These are phyloP conservation scores for Tardiomyces depauwii DNA, from an alignment of 1,139 yeast species.

Conservation along the genomic window DNA sequence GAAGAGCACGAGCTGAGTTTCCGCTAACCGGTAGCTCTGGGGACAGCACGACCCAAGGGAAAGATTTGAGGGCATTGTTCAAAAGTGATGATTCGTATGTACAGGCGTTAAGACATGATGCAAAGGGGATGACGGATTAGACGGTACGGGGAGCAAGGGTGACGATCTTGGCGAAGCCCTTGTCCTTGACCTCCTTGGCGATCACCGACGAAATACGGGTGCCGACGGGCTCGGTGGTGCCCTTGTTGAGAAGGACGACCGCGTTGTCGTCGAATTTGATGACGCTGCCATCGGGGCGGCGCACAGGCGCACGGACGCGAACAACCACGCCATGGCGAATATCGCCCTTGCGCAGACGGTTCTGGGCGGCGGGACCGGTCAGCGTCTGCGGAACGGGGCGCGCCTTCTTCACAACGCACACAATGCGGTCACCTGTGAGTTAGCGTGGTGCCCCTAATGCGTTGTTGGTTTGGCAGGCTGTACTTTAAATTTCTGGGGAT, in stretches of 20 bases:
- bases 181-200: constrained; percentile 80
- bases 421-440: constrained; percentile 59
- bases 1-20: too few species aligned
- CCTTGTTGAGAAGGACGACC: constrained; percentile 83
- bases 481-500: too few species aligned
- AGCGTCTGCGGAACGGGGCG: constrained; percentile 54
- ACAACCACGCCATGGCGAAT: constrained; percentile 93
- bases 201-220: constrained; percentile 88
- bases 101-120: neutral
- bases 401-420: constrained; percentile 91
- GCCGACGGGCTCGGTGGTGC: constrained; percentile 85
- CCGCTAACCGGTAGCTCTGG: too few species aligned
- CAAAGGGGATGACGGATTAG: constrained; percentile 20
- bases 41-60: too few species aligned
- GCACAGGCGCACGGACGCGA: constrained; percentile 78
- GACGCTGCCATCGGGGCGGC: constrained; percentile 79
- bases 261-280: constrained; percentile 93
- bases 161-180: constrained; percentile 76
- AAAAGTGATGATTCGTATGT: too few species aligned
- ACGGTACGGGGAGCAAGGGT: constrained; percentile 85
- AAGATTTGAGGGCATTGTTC: too few species aligned
- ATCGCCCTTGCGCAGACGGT: constrained; percentile 85
- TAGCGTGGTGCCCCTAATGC: neutral
- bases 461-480: too few species aligned
- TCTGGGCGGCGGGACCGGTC: constrained; percentile 23